Evolutionary conservation across 2,329 filamentous ascomycete genomes (phyloP).

Genomic region (Ilyonectria sp.): DNA sequence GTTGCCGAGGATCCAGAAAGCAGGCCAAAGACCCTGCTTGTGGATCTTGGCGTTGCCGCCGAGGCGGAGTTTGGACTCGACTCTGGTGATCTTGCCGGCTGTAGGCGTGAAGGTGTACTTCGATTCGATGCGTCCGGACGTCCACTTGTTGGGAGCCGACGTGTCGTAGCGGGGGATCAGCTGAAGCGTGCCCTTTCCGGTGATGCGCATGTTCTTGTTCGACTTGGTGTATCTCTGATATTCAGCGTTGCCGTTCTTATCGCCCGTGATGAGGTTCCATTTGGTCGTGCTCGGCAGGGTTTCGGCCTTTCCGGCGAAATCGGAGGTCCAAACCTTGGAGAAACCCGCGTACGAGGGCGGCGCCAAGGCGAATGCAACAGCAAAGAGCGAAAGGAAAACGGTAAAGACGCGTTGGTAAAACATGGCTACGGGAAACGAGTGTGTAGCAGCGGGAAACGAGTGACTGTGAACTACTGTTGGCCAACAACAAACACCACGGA

Average conservation of each 20-base stretch:
- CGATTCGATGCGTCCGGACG: conserved; percentile 69
- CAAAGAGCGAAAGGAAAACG: conserved; percentile 49
- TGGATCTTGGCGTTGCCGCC: conserved; percentile 57
- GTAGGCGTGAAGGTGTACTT: conserved; percentile 62
- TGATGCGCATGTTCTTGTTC: conserved; percentile 65
- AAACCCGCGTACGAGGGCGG: conserved; percentile 59
- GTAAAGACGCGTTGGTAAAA: conserved; percentile 40
- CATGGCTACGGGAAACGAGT: conserved; percentile 39
- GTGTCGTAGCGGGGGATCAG: conserved; percentile 62
- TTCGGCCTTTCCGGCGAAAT: conserved; percentile 57
- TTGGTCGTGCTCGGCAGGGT: conserved; percentile 51
- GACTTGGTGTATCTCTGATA: conserved; percentile 64
- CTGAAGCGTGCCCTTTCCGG: conserved; percentile 65
- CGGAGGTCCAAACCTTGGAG: conserved; percentile 59
- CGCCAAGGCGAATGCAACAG: conserved; percentile 54
- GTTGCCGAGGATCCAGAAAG: conserved; percentile 71
- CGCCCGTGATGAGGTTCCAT: conserved; percentile 60
- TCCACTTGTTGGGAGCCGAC: conserved; percentile 61
- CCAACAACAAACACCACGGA: not conserved
- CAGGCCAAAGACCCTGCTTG: conserved; percentile 72
- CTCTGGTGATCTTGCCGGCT: conserved; percentile 61
- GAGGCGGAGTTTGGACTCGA: conserved; percentile 64
- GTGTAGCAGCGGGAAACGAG: not conserved
- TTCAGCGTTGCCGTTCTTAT: conserved; percentile 67
- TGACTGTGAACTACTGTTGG: conserved; percentile 6